A percentile compares a stretch with the other conserved stretches of the same genome.
These are phyloP conservation scores for Mycocentrospora acerina DNA, from an alignment of 2,329 filamentous ascomycete genomes.

Conservation along the genomic window DNA sequence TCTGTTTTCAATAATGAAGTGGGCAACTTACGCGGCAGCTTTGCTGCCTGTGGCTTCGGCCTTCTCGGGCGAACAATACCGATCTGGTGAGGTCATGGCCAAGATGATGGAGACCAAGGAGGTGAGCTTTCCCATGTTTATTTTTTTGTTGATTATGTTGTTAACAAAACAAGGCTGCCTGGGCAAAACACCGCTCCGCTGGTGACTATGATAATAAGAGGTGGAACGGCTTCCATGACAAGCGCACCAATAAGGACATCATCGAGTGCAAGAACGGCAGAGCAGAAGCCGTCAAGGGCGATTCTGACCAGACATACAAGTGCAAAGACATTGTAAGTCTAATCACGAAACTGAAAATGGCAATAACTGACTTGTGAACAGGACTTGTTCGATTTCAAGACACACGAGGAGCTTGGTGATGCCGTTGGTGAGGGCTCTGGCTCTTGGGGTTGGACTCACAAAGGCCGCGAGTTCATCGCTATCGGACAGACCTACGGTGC, in stretches of 20 bases:
- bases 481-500: slow-evolving; percentile 59
- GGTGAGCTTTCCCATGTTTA: slow-evolving; percentile 11
- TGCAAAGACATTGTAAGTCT: slow-evolving; percentile 51
- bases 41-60: slow-evolving; percentile 32
- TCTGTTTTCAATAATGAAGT: slow-evolving; percentile 35
- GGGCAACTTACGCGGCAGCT: slow-evolving; percentile 31
- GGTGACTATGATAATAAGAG: slow-evolving; percentile 34
- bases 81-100: slow-evolving; percentile 36
- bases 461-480: slow-evolving; percentile 57
- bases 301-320: slow-evolving; percentile 44
- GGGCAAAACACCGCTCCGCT: slow-evolving; percentile 34
- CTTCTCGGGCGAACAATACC: slow-evolving; percentile 33
- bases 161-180: slow-evolving; percentile 27
- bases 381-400: slow-evolving; percentile 60
- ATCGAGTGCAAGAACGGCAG: slow-evolving; percentile 39
- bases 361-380: slow-evolving; percentile 8
- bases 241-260: slow-evolving; percentile 27
- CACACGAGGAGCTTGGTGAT: slow-evolving; percentile 57
- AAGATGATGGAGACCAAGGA: slow-evolving; percentile 39
- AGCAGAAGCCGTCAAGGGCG: slow-evolving; percentile 40
- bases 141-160: background rate
- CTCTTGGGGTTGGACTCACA: slow-evolving; percentile 57
- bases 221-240: slow-evolving; percentile 34
- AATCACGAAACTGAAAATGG: background rate
- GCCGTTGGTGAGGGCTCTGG: slow-evolving; percentile 44